Conservation (phyloP, 2,329 filamentous ascomycete species). For the Penicillium sp. region DNA sequence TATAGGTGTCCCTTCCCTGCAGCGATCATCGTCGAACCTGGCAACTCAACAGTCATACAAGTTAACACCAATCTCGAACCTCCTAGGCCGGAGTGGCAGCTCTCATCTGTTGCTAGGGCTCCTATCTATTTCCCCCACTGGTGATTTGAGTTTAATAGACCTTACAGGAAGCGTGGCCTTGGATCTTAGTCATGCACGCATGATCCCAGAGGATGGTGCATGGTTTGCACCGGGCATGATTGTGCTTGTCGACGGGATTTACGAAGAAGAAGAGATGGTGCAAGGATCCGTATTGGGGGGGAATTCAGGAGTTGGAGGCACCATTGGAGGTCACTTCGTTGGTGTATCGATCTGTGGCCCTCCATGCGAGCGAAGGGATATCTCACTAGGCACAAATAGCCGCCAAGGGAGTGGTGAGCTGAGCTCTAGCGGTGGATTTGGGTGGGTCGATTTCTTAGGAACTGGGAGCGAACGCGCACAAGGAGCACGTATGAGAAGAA, state of each 20-base stretch:
- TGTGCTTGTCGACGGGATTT: constrained; percentile 90
- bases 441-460: constrained; percentile 96
- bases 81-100: constrained; percentile 76
- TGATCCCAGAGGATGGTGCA: constrained; percentile 79
- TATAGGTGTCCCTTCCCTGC: constrained; percentile 55
- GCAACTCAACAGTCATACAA: constrained; percentile 71
- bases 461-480: constrained; percentile 85
- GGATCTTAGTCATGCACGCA: constrained; percentile 76
- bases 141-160: constrained; percentile 80
- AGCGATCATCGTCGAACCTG: constrained; percentile 59
- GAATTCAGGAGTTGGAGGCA: constrained; percentile 80
- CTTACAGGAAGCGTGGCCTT: constrained; percentile 83
- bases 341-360: constrained; percentile 90
- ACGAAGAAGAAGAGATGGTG: constrained; percentile 81
- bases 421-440: constrained; percentile 74
- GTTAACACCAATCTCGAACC: constrained; percentile 79
- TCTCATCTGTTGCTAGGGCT: constrained; percentile 86
- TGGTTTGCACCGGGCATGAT: constrained; percentile 98
- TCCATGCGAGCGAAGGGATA: constrained; percentile 79
- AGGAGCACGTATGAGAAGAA: constrained; percentile 76
- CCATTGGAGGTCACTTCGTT: constrained; percentile 88
- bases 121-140: constrained; percentile 76
- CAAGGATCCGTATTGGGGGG: constrained; percentile 70
- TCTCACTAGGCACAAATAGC: constrained; percentile 71
- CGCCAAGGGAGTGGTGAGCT: constrained; percentile 37